Evolutionary conservation across 2,329 filamentous ascomycete species (phyloP), one percentile per base, ranked within the genome.

Genomic region (Anthostomella pinea): DNA sequence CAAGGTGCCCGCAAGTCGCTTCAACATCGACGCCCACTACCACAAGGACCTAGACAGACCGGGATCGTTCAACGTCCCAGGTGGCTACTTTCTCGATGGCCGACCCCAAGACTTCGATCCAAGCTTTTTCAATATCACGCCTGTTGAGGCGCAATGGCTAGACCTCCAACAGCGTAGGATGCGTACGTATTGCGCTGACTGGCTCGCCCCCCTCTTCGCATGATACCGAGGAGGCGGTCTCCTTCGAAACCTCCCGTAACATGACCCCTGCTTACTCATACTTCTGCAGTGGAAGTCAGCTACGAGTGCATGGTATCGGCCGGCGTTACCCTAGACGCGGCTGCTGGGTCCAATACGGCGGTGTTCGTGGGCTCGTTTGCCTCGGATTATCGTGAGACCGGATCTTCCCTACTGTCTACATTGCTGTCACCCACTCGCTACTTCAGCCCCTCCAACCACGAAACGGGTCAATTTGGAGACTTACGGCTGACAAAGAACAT

Each of bases 91-190:
- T 21, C 38, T 57, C 10, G 31, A 48, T 16, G 46, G 31, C 5
- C 34, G 44, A 5, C 42, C 39, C 1, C 38, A 41, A 4, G 44
- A 51, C 14, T 57, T 57, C 35, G 54, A 57, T 20, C 45, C 43
- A 23, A 58, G 42, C 4, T 67, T 71, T 48, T 72, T 71, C 48
- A 52, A 56, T 27, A 65, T 69, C 27, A 57, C 49, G 1, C 54
- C 59, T 2, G 43, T 54, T 10, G 67, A 71, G 41, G 64, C 63
- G n/a, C 52, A 54, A 30, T 53, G 49, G 16, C 58, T 69, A 41
- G 67, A 71, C 30, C 67, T 67, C 1, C 66, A 69, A 41, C 64
- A 68, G 39, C 53, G 66, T 2, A 56, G 60, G 39, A 46, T 65
- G 11, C 54, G n/a, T n/a, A n/a, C n/a, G n/a, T n/a, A n/a, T n/a